Conservation (phyloP, 495 filamentous ascomycete species). For the Penicillium daleae region DNA sequence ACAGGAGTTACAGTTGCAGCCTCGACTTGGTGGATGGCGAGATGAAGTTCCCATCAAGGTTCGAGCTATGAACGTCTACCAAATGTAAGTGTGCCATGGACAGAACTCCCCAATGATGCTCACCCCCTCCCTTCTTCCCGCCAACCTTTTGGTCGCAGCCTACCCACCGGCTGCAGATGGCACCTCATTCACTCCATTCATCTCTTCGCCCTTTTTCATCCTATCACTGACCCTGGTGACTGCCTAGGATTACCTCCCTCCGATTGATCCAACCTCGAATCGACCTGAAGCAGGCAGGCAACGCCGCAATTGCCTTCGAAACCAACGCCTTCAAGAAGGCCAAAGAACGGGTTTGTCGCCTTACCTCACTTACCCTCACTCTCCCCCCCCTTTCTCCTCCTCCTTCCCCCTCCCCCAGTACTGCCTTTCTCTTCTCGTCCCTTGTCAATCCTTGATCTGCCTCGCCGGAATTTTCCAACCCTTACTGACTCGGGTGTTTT, state of each 20-base stretch:
- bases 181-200: neutral
- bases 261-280: constrained; percentile 55
- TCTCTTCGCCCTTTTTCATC: neutral
- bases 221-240: constrained; percentile 4
- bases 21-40: constrained; percentile 51
- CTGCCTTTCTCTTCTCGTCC: neutral
- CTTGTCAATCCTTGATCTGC: neutral
- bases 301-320: constrained; percentile 54
- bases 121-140: constrained; percentile 12
- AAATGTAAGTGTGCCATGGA: constrained; percentile 46
- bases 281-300: constrained; percentile 41
- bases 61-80: constrained; percentile 47
- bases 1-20: constrained; percentile 42
- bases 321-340: constrained; percentile 50
- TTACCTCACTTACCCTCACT: neutral
- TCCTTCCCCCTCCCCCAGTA: neutral
- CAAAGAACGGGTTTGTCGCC: constrained; percentile 44
- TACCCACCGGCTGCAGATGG: constrained; percentile 1
- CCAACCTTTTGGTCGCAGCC: constrained; percentile 6
- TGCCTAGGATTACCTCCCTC: constrained; percentile 51
- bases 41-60: constrained; percentile 44
- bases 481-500: constrained; percentile 12
- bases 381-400: neutral
- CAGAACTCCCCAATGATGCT: neutral
- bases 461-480: constrained; percentile 6